phyloP scores from a whole-genome alignment of 2,329 filamentous ascomycete species.

The Scolecobasidium constrictum region DNA sequence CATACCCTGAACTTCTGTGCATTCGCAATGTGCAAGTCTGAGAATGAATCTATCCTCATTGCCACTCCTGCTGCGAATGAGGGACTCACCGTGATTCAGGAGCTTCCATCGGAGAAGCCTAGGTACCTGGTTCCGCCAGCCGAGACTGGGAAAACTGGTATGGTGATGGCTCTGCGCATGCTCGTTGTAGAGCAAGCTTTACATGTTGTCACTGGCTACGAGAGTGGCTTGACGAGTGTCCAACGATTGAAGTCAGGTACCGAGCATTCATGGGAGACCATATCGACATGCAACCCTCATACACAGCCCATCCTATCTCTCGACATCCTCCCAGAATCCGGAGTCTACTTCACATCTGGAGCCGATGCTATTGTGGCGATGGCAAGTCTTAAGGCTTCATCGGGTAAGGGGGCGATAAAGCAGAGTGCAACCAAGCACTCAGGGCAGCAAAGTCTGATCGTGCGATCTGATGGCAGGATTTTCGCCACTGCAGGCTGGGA shows the following conservation, averaged over 20 bases:
- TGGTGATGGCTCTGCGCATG: slow-evolving; percentile 77
- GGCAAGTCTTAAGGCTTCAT: slow-evolving; percentile 50
- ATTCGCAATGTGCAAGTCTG: slow-evolving; percentile 50
- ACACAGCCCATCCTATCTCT: slow-evolving; percentile 70
- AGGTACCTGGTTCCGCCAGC: slow-evolving; percentile 45
- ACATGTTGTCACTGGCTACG: slow-evolving; percentile 66
- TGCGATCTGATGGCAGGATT: slow-evolving; percentile 71
- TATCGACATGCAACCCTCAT: slow-evolving; percentile 60
- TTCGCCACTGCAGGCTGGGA: slow-evolving; percentile 95
- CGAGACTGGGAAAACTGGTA: slow-evolving; percentile 45
- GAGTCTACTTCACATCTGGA: slow-evolving; percentile 65
- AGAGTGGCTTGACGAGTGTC: slow-evolving; percentile 67
- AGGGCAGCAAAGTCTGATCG: slow-evolving; percentile 70
- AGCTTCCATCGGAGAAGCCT: slow-evolving; percentile 65
- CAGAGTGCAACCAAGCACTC: slow-evolving; percentile 70
- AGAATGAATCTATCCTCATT: slow-evolving; percentile 42
- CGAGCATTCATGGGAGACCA: slow-evolving; percentile 34
- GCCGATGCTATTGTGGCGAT: slow-evolving; percentile 72
- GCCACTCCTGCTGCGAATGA: slow-evolving; percentile 57
- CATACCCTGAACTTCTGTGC: slow-evolving; percentile 95
- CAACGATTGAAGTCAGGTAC: slow-evolving; percentile 36
- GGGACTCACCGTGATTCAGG: slow-evolving; percentile 65
- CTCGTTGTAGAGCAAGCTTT: slow-evolving; percentile 33
- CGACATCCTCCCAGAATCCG: slow-evolving; percentile 18
- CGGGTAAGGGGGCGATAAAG: slow-evolving; percentile 39